Percentiles rank a stretch among this genome's conserved stretches.
Conservation (phyloP, 2,329 filamentous ascomycete genomes). For the Diaporthe vexans region DNA sequence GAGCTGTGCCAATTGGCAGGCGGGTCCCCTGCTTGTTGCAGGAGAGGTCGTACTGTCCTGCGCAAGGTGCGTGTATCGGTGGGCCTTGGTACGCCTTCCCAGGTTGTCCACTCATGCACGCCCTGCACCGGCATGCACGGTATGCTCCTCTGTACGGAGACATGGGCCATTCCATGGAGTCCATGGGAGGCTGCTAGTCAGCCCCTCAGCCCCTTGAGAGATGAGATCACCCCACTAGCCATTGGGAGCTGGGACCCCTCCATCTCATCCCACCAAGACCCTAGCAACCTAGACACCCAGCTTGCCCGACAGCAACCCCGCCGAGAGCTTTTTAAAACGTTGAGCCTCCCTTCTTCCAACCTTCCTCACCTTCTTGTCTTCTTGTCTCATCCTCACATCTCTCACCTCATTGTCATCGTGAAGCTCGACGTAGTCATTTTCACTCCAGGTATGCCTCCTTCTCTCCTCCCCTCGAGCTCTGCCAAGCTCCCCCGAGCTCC, state of each 20-base stretch:
- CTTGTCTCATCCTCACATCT: slow-evolving; percentile 22
- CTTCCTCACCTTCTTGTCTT: slow-evolving; percentile 24
- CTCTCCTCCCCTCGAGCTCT: background rate
- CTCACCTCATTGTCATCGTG: slow-evolving; percentile 34
- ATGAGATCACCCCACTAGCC: slow-evolving; percentile 31
- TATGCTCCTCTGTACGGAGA: background rate
- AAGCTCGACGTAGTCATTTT: slow-evolving; percentile 33
- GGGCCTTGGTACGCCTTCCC: slow-evolving; percentile 21
- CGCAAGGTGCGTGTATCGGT: background rate
- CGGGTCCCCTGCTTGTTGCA: slow-evolving; percentile 31
- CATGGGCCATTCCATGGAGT: background rate
- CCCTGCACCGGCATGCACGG: slow-evolving; percentile 19
- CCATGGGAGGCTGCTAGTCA: background rate
- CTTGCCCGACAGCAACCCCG: slow-evolving; percentile 32
- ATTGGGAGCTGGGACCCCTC: slow-evolving; percentile 35
- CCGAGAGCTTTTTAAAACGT: slow-evolving; percentile 41
- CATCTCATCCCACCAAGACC: slow-evolving; percentile 39
- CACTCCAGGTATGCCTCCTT: slow-evolving; percentile 36
- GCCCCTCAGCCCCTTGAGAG: slow-evolving; percentile 14
- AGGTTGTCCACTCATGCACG: slow-evolving; percentile 27
- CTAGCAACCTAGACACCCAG: slow-evolving; percentile 22
- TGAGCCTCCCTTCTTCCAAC: slow-evolving; percentile 32
- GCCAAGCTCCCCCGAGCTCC: slow-evolving; percentile 1
- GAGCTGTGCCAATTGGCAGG: slow-evolving; percentile 25
- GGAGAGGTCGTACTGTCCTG: slow-evolving; percentile 12